Conservation (phyloP, 176 grass and related monocot species). For the Oryza longistaminata region DNA sequence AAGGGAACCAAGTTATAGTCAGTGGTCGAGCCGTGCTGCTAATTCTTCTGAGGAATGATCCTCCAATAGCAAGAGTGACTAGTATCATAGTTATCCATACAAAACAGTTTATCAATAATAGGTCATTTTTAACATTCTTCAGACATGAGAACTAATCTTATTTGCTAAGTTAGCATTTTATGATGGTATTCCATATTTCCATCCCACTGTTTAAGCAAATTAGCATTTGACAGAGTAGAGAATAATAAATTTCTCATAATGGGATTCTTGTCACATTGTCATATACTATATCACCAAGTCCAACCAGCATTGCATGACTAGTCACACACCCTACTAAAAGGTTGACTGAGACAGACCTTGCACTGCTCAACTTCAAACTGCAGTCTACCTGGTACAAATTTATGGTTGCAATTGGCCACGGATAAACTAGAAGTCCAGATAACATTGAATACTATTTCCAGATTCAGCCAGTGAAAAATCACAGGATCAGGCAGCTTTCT, state of each 20-base stretch:
- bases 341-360: neutral
- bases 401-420: neutral
- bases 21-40: neutral
- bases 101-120: constrained; percentile 19
- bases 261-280: neutral
- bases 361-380: constrained; percentile 11
- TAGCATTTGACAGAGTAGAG: neutral
- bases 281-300: constrained; percentile 6
- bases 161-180: constrained; percentile 17
- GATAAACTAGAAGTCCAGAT: constrained; percentile 8
- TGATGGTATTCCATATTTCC: neutral
- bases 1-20: neutral
- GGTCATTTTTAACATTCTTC: constrained; percentile 33
- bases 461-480: neutral
- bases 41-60: constrained; percentile 19
- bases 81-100: neutral
- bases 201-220: constrained; percentile 4
- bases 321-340: neutral
- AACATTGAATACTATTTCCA: neutral
- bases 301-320: neutral
- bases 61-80: neutral
- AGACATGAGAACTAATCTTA: constrained; percentile 17
- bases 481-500: neutral
- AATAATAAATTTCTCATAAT: constrained; percentile 9
- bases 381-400: neutral